phyloP scores from a whole-genome alignment of 208 protist species.

The Trichomonas vaginalis region DNA sequence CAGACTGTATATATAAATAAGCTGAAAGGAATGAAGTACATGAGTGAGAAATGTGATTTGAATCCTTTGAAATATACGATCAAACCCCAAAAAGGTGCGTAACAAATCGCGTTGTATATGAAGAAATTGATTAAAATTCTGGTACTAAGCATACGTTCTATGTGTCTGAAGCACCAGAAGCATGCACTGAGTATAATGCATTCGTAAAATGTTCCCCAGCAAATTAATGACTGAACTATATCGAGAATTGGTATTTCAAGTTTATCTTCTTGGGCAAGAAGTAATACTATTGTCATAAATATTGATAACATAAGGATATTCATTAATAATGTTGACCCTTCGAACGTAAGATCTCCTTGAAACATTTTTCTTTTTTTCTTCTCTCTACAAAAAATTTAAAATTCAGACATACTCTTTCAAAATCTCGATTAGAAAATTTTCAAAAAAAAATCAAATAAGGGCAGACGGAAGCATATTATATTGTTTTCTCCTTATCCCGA shows the following conservation, averaged over 20 bases:
- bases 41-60: neutral
- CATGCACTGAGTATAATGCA: neutral
- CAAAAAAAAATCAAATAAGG: no score
- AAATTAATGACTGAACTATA: neutral
- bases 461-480: no score
- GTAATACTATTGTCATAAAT: neutral
- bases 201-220: neutral
- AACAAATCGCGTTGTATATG: neutral
- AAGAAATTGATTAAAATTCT: neutral
- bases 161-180: neutral
- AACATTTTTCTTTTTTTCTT: no score
- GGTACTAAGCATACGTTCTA: neutral
- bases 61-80: neutral
- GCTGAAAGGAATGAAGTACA: neutral
- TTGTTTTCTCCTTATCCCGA: no score
- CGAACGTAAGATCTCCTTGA: neutral
- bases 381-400: no score
- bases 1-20: neutral
- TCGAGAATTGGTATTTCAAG: neutral
- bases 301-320: neutral
- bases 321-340: neutral
- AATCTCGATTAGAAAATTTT: no score
- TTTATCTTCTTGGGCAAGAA: neutral
- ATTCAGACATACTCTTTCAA: no score
- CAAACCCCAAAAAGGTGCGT: neutral